Percentiles rank a stretch among this genome's conserved stretches.
Evolutionary conservation across 1,139 yeast species (phyloP).

Genomic region (Taphrina pruni): DNA sequence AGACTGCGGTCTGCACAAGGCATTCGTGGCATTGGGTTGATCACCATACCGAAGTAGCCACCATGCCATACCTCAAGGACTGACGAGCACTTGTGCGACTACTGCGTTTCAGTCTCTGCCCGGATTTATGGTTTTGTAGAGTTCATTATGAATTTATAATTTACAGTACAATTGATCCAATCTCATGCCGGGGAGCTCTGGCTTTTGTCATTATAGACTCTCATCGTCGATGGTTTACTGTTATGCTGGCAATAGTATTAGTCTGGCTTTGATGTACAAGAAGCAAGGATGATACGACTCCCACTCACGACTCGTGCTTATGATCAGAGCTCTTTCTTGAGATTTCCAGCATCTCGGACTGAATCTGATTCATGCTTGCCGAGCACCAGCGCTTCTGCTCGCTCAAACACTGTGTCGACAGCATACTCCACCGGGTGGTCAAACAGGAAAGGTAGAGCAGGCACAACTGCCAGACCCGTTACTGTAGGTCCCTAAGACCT

Average conservation of each 20-base stretch:
- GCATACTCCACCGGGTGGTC: conserved; percentile 83
- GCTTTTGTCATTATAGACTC: background rate
- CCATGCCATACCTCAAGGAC: background rate
- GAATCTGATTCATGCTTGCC: conserved; percentile 35
- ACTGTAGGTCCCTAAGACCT: conserved; percentile 78
- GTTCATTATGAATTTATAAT: too few species aligned
- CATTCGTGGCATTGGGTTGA: conserved; percentile 6
- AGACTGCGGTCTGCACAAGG: conserved; percentile 7
- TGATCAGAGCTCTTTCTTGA: conserved; percentile 44
- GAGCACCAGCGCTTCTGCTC: conserved; percentile 56
- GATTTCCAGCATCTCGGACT: conserved; percentile 43
- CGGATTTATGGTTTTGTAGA: too few species aligned
- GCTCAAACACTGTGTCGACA: conserved; percentile 67
- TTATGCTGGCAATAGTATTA: too few species aligned
- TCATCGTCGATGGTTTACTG: too few species aligned
- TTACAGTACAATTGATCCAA: too few species aligned
- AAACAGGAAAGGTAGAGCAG: conserved; percentile 75
- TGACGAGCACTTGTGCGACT: too few species aligned
- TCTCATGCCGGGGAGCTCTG: background rate
- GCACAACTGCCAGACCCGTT: conserved; percentile 76
- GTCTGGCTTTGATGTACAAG: too few species aligned
- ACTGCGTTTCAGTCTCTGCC: too few species aligned
- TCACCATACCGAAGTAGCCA: background rate
- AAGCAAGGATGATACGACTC: background rate
- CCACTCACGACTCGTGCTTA: background rate